Conservation (phyloP, 306 rosid species). For the Oemleria cerasiformis region DNA sequence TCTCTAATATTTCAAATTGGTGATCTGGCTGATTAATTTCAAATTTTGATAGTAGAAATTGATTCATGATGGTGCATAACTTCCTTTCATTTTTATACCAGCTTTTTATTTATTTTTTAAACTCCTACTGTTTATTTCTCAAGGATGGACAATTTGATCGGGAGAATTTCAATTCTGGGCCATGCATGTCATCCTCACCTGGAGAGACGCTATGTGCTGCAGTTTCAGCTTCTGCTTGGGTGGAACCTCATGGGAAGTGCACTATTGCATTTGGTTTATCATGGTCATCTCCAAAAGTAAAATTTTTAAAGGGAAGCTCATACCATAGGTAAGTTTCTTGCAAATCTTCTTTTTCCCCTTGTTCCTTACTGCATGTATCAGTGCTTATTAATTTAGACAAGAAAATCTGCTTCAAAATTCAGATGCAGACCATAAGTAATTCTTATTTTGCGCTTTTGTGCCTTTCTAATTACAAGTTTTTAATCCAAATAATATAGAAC, state of each 20-base stretch:
- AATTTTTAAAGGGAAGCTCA: slow-evolving; percentile 83
- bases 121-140: slow-evolving; percentile 1
- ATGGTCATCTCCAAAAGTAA: slow-evolving; percentile 96
- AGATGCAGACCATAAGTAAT: neutral
- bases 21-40: neutral
- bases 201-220: slow-evolving; percentile 96
- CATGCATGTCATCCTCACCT: slow-evolving; percentile 78
- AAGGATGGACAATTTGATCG: slow-evolving; percentile 93
- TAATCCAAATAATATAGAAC: neutral
- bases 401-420: neutral
- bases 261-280: slow-evolving; percentile 89
- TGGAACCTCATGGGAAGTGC: slow-evolving; percentile 98
- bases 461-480: neutral
- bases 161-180: slow-evolving; percentile 75
- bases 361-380: slow-evolving; percentile 3
- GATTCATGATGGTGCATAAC: neutral
- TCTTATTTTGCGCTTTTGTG: neutral
- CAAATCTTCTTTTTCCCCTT: slow-evolving; percentile 15
- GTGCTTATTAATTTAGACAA: neutral
- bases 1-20: neutral
- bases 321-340: slow-evolving; percentile 56
- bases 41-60: neutral
- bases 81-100: neutral
- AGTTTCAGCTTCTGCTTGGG: slow-evolving; percentile 96
- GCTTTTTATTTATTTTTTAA: neutral